Conservation (phyloP, 306 rosid species). For the Abrus precatorius region DNA sequence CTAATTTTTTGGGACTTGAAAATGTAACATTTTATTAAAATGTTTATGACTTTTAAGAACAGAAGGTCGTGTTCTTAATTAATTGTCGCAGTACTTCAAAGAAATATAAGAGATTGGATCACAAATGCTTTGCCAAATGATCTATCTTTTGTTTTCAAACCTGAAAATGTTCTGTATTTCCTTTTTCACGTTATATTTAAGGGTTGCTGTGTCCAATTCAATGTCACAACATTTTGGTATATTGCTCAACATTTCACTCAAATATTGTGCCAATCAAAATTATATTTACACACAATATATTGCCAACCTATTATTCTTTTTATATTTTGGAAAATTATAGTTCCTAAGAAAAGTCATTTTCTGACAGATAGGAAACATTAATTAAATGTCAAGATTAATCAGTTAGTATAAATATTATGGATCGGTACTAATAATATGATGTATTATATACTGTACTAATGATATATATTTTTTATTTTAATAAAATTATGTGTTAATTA, state of each 20-base stretch:
- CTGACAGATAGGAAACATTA: too few species aligned
- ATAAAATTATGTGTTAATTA: too few species aligned
- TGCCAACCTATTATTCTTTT: too few species aligned
- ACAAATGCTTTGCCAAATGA: too few species aligned
- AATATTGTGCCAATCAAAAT: not conserved
- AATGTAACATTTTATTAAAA: not conserved
- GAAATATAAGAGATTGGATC: not conserved
- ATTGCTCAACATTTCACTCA: not conserved
- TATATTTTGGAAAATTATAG: too few species aligned
- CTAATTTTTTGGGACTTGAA: not conserved
- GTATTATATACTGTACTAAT: too few species aligned
- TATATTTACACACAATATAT: too few species aligned
- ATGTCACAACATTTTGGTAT: not conserved
- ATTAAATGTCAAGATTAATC: too few species aligned
- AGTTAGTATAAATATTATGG: too few species aligned
- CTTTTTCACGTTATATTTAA: not conserved
- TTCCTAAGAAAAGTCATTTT: too few species aligned
- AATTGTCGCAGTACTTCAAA: conserved; percentile 9
- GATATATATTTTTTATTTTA: too few species aligned
- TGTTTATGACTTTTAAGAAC: conserved; percentile 26
- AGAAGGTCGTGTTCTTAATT: not conserved
- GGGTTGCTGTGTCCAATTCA: not conserved
- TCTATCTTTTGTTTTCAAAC: not conserved
- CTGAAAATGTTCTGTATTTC: not conserved
- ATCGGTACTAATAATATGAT: too few species aligned